These are phyloP conservation scores for Davidsoniella eucalypti DNA, from an alignment of 2,329 filamentous ascomycete species.

Conservation along the genomic window DNA sequence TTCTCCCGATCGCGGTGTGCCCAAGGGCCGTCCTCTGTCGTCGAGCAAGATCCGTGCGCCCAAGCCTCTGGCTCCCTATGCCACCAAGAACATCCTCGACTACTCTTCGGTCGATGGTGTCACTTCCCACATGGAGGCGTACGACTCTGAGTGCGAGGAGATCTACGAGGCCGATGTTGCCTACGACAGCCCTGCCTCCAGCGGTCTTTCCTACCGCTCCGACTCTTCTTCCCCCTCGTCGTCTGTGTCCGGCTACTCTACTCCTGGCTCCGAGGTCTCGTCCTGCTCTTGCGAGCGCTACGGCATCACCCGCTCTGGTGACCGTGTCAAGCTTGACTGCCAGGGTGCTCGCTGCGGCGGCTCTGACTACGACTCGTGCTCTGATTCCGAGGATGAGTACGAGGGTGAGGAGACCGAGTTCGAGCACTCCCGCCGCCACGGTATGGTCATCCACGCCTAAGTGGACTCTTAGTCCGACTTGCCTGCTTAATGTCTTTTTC, in stretches of 20 bases:
- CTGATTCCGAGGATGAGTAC: conserved; percentile 33
- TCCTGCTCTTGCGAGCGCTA: conserved; percentile 90
- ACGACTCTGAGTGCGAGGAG: conserved; percentile 27
- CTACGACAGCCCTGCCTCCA: conserved; percentile 48
- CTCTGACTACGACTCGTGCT: conserved; percentile 32
- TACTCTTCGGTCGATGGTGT: conserved; percentile 64
- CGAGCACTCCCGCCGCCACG: conserved; percentile 43
- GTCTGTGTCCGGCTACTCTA: conserved; percentile 62
- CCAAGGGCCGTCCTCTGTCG: conserved; percentile 78
- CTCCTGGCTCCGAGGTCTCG: conserved; percentile 56
- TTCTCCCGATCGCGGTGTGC: conserved; percentile 47
- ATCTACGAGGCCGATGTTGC: conserved; percentile 33
- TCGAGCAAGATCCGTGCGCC: conserved; percentile 81
- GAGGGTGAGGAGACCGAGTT: conserved; percentile 26
- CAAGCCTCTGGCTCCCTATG: conserved; percentile 74
- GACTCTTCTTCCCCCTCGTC: conserved; percentile 61
- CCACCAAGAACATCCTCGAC: conserved; percentile 70
- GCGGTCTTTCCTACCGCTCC: conserved; percentile 54
- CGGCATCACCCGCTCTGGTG: conserved; percentile 84
- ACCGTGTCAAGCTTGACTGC: conserved; percentile 92
- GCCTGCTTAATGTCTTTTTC: neutral
- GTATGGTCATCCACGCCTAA: conserved; percentile 34
- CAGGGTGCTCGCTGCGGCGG: conserved; percentile 67
- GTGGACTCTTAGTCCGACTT: neutral
- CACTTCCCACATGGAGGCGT: conserved; percentile 52